A percentile compares a stretch with the other conserved stretches of the same genome.
These are phyloP conservation scores for Saccharum spontaneum DNA, from an alignment of 176 grass and related monocot species.

Conservation along the genomic window DNA sequence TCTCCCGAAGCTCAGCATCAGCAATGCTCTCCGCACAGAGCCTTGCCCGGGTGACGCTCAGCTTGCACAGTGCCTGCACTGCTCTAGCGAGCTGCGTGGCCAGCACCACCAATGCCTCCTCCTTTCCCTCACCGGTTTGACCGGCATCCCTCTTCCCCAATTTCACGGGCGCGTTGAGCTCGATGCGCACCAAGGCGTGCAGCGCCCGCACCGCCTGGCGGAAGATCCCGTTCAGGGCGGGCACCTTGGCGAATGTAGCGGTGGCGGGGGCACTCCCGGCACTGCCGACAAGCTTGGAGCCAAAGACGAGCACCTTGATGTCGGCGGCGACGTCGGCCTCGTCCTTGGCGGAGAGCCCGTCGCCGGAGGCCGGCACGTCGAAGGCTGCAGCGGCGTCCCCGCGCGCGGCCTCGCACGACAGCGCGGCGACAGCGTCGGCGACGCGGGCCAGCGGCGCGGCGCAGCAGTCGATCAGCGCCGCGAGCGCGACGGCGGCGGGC, in stretches of 20 bases:
- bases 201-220: constrained; percentile 72
- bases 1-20: constrained; percentile 53
- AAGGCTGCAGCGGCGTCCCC: constrained; percentile 54
- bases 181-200: constrained; percentile 65
- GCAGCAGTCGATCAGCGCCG: constrained; percentile 78
- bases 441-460: constrained; percentile 61
- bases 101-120: constrained; percentile 60
- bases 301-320: constrained; percentile 71
- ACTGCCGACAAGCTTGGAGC: constrained; percentile 63
- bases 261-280: constrained; percentile 31
- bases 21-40: constrained; percentile 47
- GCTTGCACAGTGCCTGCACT: constrained; percentile 62
- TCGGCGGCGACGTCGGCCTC: constrained; percentile 82
- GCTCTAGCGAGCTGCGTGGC: constrained; percentile 58
- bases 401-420: constrained; percentile 77
- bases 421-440: constrained; percentile 74
- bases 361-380: constrained; percentile 69
- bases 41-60: constrained; percentile 51
- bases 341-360: constrained; percentile 79
- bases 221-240: constrained; percentile 61
- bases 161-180: constrained; percentile 79
- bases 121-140: constrained; percentile 55
- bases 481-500: constrained; percentile 46
- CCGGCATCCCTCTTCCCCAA: constrained; percentile 53
- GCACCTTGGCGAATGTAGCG: constrained; percentile 57